Conservation (phyloP, 306 rosid genomes). For the Pyrus betulifolia region DNA sequence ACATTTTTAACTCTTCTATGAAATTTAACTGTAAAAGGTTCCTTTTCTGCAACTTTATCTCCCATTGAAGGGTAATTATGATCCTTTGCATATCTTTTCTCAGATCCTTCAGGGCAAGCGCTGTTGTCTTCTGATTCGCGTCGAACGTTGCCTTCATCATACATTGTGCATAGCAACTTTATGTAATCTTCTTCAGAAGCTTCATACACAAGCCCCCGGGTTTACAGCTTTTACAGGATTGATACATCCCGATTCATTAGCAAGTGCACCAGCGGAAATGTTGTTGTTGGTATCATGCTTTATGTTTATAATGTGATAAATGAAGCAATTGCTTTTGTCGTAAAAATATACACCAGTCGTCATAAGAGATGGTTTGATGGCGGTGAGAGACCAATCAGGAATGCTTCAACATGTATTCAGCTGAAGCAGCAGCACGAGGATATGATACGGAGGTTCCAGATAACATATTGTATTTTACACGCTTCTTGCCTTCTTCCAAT, state of each 20-base stretch:
- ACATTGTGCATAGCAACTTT: slow-evolving; percentile 20
- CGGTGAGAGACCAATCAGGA: too few relatives aligned
- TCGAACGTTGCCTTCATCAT: background rate
- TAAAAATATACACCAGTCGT: slow-evolving; percentile 1
- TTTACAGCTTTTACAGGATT: slow-evolving; percentile 19
- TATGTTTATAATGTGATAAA: too few relatives aligned
- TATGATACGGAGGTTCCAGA: too few relatives aligned
- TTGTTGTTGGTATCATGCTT: background rate
- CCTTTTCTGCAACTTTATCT: background rate
- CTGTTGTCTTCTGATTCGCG: background rate
- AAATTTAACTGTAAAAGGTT: background rate
- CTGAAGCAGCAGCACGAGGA: too few relatives aligned
- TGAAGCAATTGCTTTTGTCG: too few relatives aligned
- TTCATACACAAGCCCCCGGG: slow-evolving; percentile 17
- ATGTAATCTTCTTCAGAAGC: slow-evolving; percentile 15
- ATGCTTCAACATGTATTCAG: too few relatives aligned
- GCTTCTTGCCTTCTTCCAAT: too few relatives aligned
- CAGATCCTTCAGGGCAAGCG: background rate
- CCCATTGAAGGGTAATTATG: slow-evolving; percentile 16
- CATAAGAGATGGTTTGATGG: background rate
- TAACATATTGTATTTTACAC: too few relatives aligned
- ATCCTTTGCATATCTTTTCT: background rate
- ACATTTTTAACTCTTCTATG: slow-evolving; percentile 20
- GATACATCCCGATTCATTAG: slow-evolving; percentile 25
- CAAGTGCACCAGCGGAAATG: slow-evolving; percentile 10